These are phyloP conservation scores for Ilex paraguariensis DNA, from an alignment of 305 asterid species.

Conservation along the genomic window DNA sequence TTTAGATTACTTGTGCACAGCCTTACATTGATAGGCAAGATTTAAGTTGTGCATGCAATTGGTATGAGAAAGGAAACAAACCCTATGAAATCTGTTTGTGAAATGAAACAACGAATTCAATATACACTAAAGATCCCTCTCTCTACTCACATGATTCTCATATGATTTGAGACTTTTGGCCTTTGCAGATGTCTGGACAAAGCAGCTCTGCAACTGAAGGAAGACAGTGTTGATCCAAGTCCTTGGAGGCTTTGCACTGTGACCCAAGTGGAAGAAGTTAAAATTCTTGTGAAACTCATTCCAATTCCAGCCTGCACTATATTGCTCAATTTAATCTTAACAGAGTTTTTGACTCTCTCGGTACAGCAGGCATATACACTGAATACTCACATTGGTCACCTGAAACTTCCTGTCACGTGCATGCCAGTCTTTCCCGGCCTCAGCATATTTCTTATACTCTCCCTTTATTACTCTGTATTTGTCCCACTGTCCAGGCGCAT, in stretches of 20 bases:
- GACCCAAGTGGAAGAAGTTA: constrained; percentile 97
- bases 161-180: neutral
- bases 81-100: neutral
- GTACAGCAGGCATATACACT: constrained; percentile 94
- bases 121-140: too few relatives aligned
- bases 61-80: neutral
- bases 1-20: too few relatives aligned
- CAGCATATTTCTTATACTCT: constrained; percentile 83
- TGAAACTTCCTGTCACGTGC: constrained; percentile 94
- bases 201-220: constrained; percentile 89
- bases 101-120: too few relatives aligned
- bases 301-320: constrained; percentile 89
- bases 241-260: constrained; percentile 96
- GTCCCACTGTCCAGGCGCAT: constrained; percentile 79
- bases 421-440: constrained; percentile 99
- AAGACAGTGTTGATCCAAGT: constrained; percentile 52
- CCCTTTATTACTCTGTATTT: constrained; percentile 77
- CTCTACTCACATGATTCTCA: neutral
- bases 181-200: constrained; percentile 74
- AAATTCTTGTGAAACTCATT: constrained; percentile 72
- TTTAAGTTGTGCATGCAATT: neutral
- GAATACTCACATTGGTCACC: constrained; percentile 78
- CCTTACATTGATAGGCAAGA: too few relatives aligned
- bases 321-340: constrained; percentile 70
- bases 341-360: constrained; percentile 83